Percentiles rank a stretch among this genome's conserved stretches.
Conservation (phyloP, 108 stramenopile species). For the Skeletonema menzelii region DNA sequence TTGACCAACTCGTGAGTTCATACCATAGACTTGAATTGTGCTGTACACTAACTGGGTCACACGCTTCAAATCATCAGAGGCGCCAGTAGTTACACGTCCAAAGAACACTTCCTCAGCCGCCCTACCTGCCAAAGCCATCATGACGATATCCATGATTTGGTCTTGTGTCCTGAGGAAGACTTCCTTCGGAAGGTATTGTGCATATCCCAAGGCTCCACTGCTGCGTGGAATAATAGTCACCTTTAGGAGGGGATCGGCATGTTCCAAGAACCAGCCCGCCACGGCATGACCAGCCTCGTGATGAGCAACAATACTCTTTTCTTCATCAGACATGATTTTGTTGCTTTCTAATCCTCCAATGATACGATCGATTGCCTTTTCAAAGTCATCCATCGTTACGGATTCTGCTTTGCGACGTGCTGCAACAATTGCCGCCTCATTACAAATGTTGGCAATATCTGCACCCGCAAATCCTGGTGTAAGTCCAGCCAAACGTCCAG, state of each 20-base stretch:
- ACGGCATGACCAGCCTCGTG: constrained; percentile 99
- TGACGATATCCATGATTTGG: constrained; percentile 95
- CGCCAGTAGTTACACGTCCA: constrained; percentile 94
- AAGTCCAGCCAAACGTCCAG: constrained; percentile 88
- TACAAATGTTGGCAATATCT: constrained; percentile 97
- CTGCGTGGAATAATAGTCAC: constrained; percentile 95
- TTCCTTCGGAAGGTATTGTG: constrained; percentile 97
- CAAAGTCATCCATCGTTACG: constrained; percentile 90
- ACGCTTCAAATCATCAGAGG: constrained; percentile 90
- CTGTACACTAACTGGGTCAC: constrained; percentile 95
- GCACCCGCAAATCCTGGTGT: constrained; percentile 97
- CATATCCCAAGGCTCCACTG: constrained; percentile 93
- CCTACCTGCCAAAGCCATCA: constrained; percentile 96
- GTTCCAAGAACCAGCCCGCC: constrained; percentile 94
- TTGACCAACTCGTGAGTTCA: constrained; percentile 94
- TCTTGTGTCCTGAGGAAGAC: constrained; percentile 77
- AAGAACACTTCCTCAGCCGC: constrained; percentile 95
- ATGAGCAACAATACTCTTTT: constrained; percentile 92
- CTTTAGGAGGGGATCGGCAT: constrained; percentile 96
- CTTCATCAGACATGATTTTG: constrained; percentile 90
- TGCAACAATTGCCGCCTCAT: constrained; percentile 97
- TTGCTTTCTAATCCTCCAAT: constrained; percentile 96
- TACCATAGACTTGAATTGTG: constrained; percentile 93
- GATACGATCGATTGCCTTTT: constrained; percentile 92
- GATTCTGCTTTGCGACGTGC: constrained; percentile 87